A percentile compares a stretch with the other conserved stretches of the same genome.
Evolutionary conservation across 306 rosid species (phyloP).

Genomic region (Myrica gale): DNA sequence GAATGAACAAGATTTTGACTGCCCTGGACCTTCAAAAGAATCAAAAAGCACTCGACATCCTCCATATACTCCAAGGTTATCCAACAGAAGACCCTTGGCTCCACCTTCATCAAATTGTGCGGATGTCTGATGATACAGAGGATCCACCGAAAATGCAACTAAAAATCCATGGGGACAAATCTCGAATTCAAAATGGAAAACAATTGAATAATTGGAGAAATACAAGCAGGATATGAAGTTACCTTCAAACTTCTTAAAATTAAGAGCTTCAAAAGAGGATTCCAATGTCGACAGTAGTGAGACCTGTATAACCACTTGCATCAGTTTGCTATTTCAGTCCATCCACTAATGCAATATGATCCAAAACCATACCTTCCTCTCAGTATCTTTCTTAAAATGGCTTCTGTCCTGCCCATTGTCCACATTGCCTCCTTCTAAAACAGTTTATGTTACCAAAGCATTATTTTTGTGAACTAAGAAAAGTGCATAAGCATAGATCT

Average conservation of each 20-base stretch:
- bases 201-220: background rate
- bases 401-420: background rate
- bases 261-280: constrained; percentile 31
- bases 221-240: background rate
- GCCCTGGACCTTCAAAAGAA: constrained; percentile 25
- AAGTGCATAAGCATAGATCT: background rate
- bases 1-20: constrained; percentile 1
- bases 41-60: constrained; percentile 8
- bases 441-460: constrained; percentile 6
- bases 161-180: background rate
- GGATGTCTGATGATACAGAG: constrained; percentile 10
- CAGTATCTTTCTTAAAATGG: constrained; percentile 22
- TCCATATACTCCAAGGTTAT: constrained; percentile 21
- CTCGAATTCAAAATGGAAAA: background rate
- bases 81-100: constrained; percentile 13
- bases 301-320: constrained; percentile 22
- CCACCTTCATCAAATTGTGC: constrained; percentile 22
- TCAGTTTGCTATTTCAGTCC: constrained; percentile 8
- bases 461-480: constrained; percentile 5
- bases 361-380: constrained; percentile 25
- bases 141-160: constrained; percentile 15
- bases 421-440: background rate
- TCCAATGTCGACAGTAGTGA: constrained; percentile 32
- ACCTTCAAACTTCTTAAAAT: constrained; percentile 37
- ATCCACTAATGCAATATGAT: background rate